Base-by-base conservation (phyloP, 2,329 filamentous ascomycete species). In the Ophiostoma novo-ulmi region DNA sequence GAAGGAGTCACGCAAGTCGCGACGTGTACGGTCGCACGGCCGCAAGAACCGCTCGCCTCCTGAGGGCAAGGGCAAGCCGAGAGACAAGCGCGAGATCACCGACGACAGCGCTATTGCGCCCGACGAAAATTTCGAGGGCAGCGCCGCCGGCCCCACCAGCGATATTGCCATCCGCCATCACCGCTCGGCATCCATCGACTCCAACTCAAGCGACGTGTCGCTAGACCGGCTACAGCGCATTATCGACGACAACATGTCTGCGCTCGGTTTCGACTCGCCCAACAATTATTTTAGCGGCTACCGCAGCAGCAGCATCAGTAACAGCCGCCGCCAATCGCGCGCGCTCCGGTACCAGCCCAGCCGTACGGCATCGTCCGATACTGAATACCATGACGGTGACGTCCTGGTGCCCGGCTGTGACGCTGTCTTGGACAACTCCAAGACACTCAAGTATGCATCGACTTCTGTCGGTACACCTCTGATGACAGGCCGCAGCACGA, bases 361-460 rank as follows among this genome's bases (percentile, higher is more conserved):
- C 75, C 83, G 82, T 17, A 80, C 82, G 1, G 85, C 84, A 5
- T 94, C 92, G 0, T 95, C 92, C 0, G 94, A 97, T 75, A 96
- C 93, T 0, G 94, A 98, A 71, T 91, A 90, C 75, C 82, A 87
- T 20, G 94, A 97, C 73, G 88, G 88, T n/a, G 93, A 97, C 73
- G 84, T 88, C 22, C 80, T 91, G n/a, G 92, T 97, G 1, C 94
- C 94, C 0, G 88, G 87, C 74, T 96, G 94, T 75, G 93, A 97
- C 78, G 93, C 88, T 8, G 83, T 89, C 65, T 84, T 98, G 26
- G 94, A 98, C 80, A 97, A 97, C 77, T 91, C 92, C 5, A 95
- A 94, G 80, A 96, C 94, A 0, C 82, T 97, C 75, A 88, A 89
- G 68, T 97, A 95, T 77, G 63, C 71, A 11, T 64, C 65, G 26